Conservation (phyloP, 805 yeast genomes). For the Wickerhamiella lipophila region DNA sequence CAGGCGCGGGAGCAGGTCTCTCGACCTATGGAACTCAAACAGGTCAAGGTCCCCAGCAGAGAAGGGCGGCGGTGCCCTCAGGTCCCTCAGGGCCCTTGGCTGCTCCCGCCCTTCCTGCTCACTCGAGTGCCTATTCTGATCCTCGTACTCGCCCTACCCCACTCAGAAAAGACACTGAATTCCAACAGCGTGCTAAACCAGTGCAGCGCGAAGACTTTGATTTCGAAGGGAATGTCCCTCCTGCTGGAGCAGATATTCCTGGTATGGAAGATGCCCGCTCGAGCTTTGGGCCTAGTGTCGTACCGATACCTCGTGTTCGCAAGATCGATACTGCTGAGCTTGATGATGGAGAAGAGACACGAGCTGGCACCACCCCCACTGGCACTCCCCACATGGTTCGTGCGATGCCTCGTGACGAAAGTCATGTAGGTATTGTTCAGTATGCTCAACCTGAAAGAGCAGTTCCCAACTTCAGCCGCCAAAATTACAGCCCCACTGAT, state of each 20-base stretch:
- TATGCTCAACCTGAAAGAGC: constrained; percentile 7
- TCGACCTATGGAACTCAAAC: not conserved
- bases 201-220: not conserved
- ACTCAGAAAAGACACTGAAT: constrained; percentile 6
- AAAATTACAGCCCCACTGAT: not conserved
- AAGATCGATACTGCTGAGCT: constrained; percentile 7
- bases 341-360: constrained; percentile 11
- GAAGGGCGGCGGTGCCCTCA: not conserved
- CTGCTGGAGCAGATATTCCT: constrained; percentile 25
- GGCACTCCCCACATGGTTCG: constrained; percentile 11
- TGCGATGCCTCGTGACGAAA: constrained; percentile 8
- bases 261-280: constrained; percentile 19
- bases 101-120: not conserved
- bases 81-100: not conserved
- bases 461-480: not conserved
- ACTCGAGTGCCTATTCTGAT: not conserved
- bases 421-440: constrained; percentile 10
- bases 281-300: constrained; percentile 24
- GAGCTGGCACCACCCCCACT: constrained; percentile 10
- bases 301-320: constrained; percentile 23
- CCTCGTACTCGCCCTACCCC: constrained; percentile 1
- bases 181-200: not conserved
- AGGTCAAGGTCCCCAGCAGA: not conserved
- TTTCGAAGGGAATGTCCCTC: constrained; percentile 12
- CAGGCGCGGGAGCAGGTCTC: constrained; percentile 2